Percentiles rank a stretch among this genome's conserved stretches.
phyloP scores from a whole-genome alignment of 139 green algal genomes.

The Trebouxia sp. region DNA sequence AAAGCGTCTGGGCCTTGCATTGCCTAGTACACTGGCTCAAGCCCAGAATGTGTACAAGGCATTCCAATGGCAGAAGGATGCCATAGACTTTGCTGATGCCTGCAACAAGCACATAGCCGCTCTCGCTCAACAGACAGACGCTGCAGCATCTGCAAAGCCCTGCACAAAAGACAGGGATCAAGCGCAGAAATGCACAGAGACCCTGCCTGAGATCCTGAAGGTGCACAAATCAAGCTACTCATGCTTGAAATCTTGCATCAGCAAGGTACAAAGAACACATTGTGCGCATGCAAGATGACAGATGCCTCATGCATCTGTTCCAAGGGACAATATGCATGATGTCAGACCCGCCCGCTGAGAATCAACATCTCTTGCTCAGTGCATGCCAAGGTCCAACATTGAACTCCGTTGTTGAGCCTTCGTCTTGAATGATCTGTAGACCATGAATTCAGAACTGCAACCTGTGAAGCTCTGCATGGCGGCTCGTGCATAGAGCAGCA shows the following conservation, averaged over 20 bases:
- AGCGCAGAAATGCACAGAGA: too few species aligned
- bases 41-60: slow-evolving; percentile 9
- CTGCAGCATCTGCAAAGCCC: not conserved
- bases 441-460: not conserved
- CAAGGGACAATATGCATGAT: too few species aligned
- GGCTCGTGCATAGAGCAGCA: not conserved
- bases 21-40: not conserved
- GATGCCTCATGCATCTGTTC: too few species aligned
- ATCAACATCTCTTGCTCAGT: too few species aligned
- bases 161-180: not conserved
- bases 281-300: too few species aligned
- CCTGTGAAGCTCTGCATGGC: not conserved
- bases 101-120: slow-evolving; percentile 33
- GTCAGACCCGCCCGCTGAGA: too few species aligned
- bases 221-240: too few species aligned
- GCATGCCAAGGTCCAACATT: too few species aligned
- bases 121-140: not conserved
- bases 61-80: slow-evolving; percentile 48
- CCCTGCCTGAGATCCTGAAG: too few species aligned
- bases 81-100: slow-evolving; percentile 41
- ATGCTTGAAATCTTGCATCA: too few species aligned
- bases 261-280: too few species aligned
- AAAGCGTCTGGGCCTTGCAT: not conserved
- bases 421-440: not conserved
- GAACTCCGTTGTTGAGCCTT: too few species aligned